These are phyloP conservation scores for Leccinum subrobustum DNA, from an alignment of 1,284 basidiomycete species.

Conservation along the genomic window DNA sequence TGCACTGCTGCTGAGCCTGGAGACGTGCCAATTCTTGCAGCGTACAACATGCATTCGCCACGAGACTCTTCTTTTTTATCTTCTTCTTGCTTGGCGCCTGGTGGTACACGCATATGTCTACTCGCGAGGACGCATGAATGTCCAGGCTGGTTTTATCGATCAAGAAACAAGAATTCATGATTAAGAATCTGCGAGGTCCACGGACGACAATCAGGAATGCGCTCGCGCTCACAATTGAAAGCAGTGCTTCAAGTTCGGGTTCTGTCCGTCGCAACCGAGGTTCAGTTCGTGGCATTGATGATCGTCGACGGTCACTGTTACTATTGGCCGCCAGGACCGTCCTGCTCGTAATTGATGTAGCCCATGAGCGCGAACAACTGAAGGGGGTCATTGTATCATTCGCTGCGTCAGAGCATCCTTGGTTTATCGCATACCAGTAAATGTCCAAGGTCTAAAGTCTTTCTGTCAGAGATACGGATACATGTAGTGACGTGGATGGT, in stretches of 20 bases:
- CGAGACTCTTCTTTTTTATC: constrained; percentile 49
- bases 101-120: constrained; percentile 57
- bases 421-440: constrained; percentile 10
- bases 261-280: constrained; percentile 67
- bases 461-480: neutral
- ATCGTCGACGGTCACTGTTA: constrained; percentile 53
- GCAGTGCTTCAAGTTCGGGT: constrained; percentile 56
- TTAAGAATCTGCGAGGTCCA: neutral
- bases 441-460: constrained; percentile 8
- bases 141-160: constrained; percentile 37
- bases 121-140: constrained; percentile 36
- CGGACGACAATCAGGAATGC: neutral
- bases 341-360: constrained; percentile 46
- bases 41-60: constrained; percentile 48
- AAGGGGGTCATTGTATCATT: neutral
- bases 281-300: constrained; percentile 49
- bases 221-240: constrained; percentile 46
- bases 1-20: constrained; percentile 37
- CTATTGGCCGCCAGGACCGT: constrained; percentile 61
- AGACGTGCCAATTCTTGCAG: constrained; percentile 51
- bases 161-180: neutral
- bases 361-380: constrained; percentile 49
- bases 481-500: neutral
- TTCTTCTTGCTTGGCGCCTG: constrained; percentile 58
- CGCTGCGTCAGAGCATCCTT: neutral